Conservation (phyloP, 805 yeast species). For the Myxozyma neotropica region DNA sequence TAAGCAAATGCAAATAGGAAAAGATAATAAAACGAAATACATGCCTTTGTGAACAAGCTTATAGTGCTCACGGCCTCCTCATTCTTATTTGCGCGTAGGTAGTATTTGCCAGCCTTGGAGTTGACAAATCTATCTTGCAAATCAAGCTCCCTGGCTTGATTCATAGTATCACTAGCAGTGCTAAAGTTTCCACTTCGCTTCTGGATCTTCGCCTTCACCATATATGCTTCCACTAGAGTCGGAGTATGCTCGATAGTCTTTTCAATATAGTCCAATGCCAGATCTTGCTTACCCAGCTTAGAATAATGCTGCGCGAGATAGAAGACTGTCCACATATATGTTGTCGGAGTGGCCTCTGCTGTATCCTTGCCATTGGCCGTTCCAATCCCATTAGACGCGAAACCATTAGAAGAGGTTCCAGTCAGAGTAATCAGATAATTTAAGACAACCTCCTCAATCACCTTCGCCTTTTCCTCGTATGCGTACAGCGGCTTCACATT, state of each 20-base stretch:
- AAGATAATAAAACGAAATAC: background rate
- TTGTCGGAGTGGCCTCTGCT: slow-evolving; percentile 42
- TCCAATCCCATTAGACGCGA: slow-evolving; percentile 22
- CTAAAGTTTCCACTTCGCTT: slow-evolving; percentile 67
- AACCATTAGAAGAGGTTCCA: background rate
- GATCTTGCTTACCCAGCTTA: slow-evolving; percentile 52
- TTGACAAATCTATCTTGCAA: slow-evolving; percentile 90
- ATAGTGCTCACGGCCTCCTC: slow-evolving; percentile 74
- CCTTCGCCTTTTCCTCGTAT: slow-evolving; percentile 45
- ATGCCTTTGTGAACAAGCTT: slow-evolving; percentile 70
- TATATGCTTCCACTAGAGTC: slow-evolving; percentile 77
- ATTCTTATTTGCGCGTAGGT: slow-evolving; percentile 70
- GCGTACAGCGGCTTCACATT: slow-evolving; percentile 79
- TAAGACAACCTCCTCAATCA: slow-evolving; percentile 57
- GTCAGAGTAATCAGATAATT: slow-evolving; percentile 45
- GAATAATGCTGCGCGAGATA: slow-evolving; percentile 79
- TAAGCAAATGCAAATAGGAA: background rate
- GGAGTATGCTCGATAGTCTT: slow-evolving; percentile 73
- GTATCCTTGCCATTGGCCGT: slow-evolving; percentile 33
- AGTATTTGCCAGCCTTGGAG: slow-evolving; percentile 82
- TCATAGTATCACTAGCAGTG: slow-evolving; percentile 67
- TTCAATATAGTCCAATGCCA: slow-evolving; percentile 62
- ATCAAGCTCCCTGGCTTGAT: slow-evolving; percentile 73
- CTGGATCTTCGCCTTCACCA: slow-evolving; percentile 76
- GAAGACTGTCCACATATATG: slow-evolving; percentile 67